These are phyloP conservation scores for Irpex rosettiformis DNA, from an alignment of 1,284 basidiomycete species.

Conservation along the genomic window DNA sequence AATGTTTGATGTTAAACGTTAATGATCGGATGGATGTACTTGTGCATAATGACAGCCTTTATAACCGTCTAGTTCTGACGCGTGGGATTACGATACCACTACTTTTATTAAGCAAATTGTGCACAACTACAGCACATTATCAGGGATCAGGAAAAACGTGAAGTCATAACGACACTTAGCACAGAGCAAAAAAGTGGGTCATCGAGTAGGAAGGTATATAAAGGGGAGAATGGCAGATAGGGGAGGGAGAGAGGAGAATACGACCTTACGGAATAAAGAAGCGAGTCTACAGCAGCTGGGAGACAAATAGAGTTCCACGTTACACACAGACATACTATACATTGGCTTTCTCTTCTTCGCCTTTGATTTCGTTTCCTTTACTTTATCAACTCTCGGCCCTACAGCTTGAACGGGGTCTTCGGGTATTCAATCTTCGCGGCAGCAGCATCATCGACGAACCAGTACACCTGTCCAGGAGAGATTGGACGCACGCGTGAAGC, in stretches of 20 bases:
- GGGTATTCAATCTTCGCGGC: conserved; percentile 59
- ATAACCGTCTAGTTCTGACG: no score
- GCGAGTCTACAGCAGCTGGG: background rate
- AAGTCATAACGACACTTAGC: no score
- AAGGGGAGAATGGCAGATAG: background rate
- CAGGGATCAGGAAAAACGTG: no score
- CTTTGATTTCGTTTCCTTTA: conserved; percentile 5
- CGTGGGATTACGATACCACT: no score
- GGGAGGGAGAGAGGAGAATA: background rate
- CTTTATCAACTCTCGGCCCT: conserved; percentile 2
- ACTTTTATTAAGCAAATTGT: no score
- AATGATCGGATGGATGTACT: no score
- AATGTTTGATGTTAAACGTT: no score
- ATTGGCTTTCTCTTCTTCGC: conserved; percentile 1
- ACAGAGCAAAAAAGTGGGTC: background rate
- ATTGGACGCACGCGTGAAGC: conserved; percentile 80
- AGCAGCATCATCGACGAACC: conserved; percentile 89
- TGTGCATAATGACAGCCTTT: no score
- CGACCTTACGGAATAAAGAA: background rate
- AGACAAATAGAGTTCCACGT: background rate
- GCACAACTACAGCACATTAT: no score
- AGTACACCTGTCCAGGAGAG: conserved; percentile 82
- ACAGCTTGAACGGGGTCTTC: conserved; percentile 53
- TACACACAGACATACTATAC: conserved; percentile 7
- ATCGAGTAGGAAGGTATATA: background rate